phyloP scores from a whole-genome alignment of 2,329 filamentous ascomycete species.

The Trichoderma koningii region DNA sequence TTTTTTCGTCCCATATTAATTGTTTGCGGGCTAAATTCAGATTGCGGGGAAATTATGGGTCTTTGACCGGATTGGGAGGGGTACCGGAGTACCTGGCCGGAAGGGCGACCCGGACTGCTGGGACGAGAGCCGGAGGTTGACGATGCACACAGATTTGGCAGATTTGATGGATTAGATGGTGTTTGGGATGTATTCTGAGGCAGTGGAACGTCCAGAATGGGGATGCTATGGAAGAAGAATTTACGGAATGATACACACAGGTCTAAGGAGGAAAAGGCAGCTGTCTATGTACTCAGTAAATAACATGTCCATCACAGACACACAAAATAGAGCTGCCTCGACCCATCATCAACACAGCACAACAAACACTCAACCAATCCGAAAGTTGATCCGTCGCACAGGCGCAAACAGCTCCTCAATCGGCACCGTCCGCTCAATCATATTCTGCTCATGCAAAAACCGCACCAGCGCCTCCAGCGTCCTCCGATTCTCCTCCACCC shows the following conservation, averaged over 20 bases:
- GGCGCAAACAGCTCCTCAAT: conserved; percentile 21
- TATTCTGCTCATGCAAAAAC: conserved; percentile 22
- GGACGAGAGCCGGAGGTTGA: not conserved
- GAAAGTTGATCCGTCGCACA: conserved; percentile 23
- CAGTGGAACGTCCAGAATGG: not conserved
- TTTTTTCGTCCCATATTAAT: not conserved
- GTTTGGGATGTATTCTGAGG: no score
- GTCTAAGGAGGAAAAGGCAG: no score
- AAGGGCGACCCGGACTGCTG: not conserved
- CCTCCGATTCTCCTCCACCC: conserved; percentile 4
- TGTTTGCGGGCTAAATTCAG: not conserved
- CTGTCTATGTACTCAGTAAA: not conserved
- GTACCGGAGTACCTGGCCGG: not conserved
- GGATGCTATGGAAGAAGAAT: no score
- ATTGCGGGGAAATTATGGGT: not conserved
- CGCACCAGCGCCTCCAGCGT: conserved; percentile 14
- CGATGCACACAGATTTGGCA: not conserved
- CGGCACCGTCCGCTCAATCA: conserved; percentile 20
- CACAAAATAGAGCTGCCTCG: not conserved
- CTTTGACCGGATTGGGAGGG: not conserved
- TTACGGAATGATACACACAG: not conserved
- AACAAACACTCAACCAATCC: conserved; percentile 17
- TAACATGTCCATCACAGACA: not conserved
- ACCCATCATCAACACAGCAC: no score
- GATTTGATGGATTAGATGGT: not conserved